Evolutionary conservation across 2,329 filamentous ascomycete species (phyloP), one percentile per base, ranked within the genome.

Genomic region (Oidium heveae): DNA sequence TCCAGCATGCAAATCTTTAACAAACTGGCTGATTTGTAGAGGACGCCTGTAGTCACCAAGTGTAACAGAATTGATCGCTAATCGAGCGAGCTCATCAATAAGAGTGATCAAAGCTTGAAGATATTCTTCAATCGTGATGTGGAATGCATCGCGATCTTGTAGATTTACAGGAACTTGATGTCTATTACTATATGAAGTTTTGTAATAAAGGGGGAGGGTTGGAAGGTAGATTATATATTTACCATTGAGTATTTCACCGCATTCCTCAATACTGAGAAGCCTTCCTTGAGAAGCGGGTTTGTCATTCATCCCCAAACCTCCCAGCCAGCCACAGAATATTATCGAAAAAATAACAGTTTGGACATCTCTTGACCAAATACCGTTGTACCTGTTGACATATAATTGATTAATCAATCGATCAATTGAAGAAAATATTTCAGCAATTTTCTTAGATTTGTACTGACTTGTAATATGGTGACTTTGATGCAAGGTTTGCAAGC

Each of bases 91-190:
- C 70, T 98, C 91, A 64, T 94, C 87, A 41, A 91, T 84, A 57
- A 96, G 77, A 57, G 81, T 79, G 56, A 91, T 89, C 56, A 96
- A 74, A 15, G 86, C 81, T 57, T 93, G 80, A 24, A 98, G 80
- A 68, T 98, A 98, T 69, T 98, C 91, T 69, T 98, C 91, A 62
- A 96, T 89, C 46, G 87, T 93, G 63, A 98, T 74, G 67, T 98
- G 91, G 74, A 98, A 98, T 53, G 80, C 77, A 66, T 96, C 89
- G 58, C 76, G 73, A 63, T 89, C 83, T 68, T 94, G 94, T 63
- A 94, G 75, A 66, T 95, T 95, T 58, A 91, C 82, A 13, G 87
- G 88, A 12, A 94, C 88, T 88, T 59, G 52, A 47, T 33, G 36
- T 50, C 55, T 18, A 61, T 54, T 58, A 61, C 20, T 55, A 39